Evolutionary conservation across 768 basidiomycete species (phyloP).

Genomic region (Strobilomyces dryophilus): DNA sequence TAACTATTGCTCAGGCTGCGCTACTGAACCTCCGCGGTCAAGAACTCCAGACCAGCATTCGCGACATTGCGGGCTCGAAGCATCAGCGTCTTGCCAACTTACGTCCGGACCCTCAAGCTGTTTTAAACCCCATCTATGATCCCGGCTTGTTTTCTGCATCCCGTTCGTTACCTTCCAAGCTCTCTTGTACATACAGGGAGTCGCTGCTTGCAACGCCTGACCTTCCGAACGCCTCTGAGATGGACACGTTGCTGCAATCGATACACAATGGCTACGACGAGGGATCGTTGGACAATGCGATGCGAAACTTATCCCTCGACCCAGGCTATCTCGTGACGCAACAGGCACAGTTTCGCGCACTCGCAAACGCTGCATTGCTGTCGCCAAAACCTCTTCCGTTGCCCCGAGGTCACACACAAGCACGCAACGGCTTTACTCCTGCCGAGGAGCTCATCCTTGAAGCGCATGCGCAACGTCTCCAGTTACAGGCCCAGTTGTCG

Average conservation of each 20-base stretch:
- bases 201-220: conserved; percentile 16
- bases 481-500: conserved; percentile 11
- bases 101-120: conserved; percentile 1
- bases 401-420: conserved; percentile 31
- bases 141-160: conserved; percentile 14
- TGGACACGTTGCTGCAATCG: conserved; percentile 37
- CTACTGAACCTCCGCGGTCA: conserved; percentile 72
- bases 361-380: conserved; percentile 17
- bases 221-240: conserved; percentile 33
- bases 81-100: conserved; percentile 7
- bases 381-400: conserved; percentile 7
- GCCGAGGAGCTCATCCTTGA: conserved; percentile 67
- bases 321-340: conserved; percentile 16
- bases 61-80: conserved; percentile 5
- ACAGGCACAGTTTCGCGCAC: conserved; percentile 21
- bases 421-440: conserved; percentile 58
- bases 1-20: conserved; percentile 77
- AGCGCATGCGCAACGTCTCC: conserved; percentile 37
- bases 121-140: not conserved
- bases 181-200: conserved; percentile 15
- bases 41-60: conserved; percentile 34
- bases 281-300: conserved; percentile 8
- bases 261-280: conserved; percentile 24
- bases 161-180: conserved; percentile 18
- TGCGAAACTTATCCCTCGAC: conserved; percentile 13